phyloP scores from a whole-genome alignment of 1,284 basidiomycete genomes.

The Pseudozyma tsukubaensis region DNA sequence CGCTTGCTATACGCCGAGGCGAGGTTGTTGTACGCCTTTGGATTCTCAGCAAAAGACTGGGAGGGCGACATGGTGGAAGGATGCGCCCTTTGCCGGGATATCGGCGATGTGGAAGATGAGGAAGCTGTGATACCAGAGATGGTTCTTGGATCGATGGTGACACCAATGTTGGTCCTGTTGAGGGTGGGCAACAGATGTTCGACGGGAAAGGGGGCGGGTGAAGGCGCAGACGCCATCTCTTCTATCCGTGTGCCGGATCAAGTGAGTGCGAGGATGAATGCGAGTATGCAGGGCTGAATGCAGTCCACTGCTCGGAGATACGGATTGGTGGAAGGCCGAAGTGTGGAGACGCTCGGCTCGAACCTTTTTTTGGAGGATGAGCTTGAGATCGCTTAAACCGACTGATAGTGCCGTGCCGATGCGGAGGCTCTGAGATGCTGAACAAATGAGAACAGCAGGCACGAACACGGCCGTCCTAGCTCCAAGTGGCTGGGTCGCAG shows the following conservation, averaged over 20 bases:
- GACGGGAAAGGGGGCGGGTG: conserved; percentile 25
- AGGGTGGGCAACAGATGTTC: conserved; percentile 21
- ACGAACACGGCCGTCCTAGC: not conserved
- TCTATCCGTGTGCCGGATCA: conserved; percentile 28
- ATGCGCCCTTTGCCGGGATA: conserved; percentile 12
- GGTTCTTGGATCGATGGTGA: conserved; percentile 24
- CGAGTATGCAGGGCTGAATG: not conserved
- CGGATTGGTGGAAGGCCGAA: not conserved
- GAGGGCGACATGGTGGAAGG: conserved; percentile 29
- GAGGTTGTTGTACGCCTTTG: conserved; percentile 32
- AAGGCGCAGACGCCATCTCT: conserved; percentile 41
- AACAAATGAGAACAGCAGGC: not conserved
- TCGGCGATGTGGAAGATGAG: conserved; percentile 9
- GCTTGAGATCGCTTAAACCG: not conserved
- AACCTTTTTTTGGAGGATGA: not conserved
- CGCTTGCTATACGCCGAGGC: conserved; percentile 43
- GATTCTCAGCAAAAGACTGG: conserved; percentile 17
- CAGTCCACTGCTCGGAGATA: not conserved
- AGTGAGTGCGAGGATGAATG: not conserved
- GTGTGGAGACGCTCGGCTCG: not conserved
- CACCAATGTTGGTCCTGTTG: conserved; percentile 21
- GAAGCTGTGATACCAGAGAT: conserved; percentile 23
- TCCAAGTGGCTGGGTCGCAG: not conserved
- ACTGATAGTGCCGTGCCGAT: not conserved
- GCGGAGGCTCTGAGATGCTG: not conserved